Base-by-base conservation (phyloP, 306 rosid genomes). In the Vigna radiata region DNA sequence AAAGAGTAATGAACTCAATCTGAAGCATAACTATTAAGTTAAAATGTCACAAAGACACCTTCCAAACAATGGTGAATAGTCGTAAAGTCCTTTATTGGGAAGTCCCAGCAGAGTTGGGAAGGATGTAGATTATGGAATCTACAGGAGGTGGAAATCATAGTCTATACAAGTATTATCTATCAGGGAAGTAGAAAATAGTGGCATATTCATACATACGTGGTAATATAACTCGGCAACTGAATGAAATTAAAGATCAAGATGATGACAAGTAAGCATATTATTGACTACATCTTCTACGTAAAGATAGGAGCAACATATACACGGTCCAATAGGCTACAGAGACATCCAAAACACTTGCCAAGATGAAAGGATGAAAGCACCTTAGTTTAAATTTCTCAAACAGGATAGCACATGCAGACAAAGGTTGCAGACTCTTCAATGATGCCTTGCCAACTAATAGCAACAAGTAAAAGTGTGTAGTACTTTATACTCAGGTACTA, bases 351-450 rank as follows among this genome's bases (percentile, higher is more conserved):
- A 64, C 52, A 50, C 9, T 21, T 17, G 37, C 70, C 54, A 49
- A 16, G 65, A 49, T 52, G 25, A 37, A 37, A 6, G 27, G 27
- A 44, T 27, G 70, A 33, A 48, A n/a, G 21, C 50, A 18, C 37
- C 46, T 77, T 10, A 11, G 63, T 68, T 60, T n/a, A 47, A 66
- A n/a, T 6, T 6, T 76, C 31, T 67, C 31, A 25, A 8, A 55
- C 5, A 54, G 27, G 77, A 68, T 61, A 68, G 58, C 19, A 67
- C 80, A 79, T 53, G 73, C 37, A 21, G 59, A 43, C 44, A 72
- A 25, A 54, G 46, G 54, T 68, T 56, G 70, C 68, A 68, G 13
- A 56, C 36, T 55, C 60, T 16, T 11, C 29, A 54, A 68, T 41
- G 15, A 53, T 49, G 27, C 33, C 18, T 39, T 36, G 13, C 46